Evolutionary conservation across 2,329 filamentous ascomycete species (phyloP), one percentile per base, ranked within the genome.

Genomic region (Fusarium redolens): DNA sequence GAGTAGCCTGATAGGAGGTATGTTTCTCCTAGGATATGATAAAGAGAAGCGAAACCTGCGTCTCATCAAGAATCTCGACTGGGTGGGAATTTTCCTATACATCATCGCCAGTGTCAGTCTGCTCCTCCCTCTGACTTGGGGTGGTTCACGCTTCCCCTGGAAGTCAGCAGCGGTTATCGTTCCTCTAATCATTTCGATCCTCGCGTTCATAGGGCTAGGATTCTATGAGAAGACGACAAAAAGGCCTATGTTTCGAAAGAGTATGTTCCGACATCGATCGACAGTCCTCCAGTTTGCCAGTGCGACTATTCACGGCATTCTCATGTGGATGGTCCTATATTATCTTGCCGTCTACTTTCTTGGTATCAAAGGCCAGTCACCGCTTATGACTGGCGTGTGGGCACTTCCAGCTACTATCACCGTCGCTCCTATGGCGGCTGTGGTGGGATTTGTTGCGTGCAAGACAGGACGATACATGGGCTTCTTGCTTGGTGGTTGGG

Each of bases 401-500:
- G 78, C 87, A 33, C 87, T 92, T 55, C 90, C 90, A 0, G 85
- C 90, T 69, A 89, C 88, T 1, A 87, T 92, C 71, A 91, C 90
- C 4, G 88, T 92, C 14, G 90, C 90, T 0, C 90, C 91, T 0
- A 86, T 88, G 58, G 87, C 88, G 7, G 83, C 91, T 41, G 76
- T 87, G 0, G 86, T 88, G 10, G 91, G 90, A 20, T 77, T 89
- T 52, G 65, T 86, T 9, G 88, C 90, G 48, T 85, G 86, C 8
- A 82, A 84, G 22, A 89, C 86, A 2, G 90, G 90, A 11, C 82
- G 81, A 47, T 93, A 92, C 79, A 86, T 89, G 73, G 89, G 86
- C 85, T 85, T 87, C 1, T 83, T 91, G 64, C 90, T 90, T 85
- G 63, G 74, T 5, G 92, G 92, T 31, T 94, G 92, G 91, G 71